Evolutionary conservation across 176 grass and related monocot species (phyloP).

Genomic region (Dactylis glomerata): DNA sequence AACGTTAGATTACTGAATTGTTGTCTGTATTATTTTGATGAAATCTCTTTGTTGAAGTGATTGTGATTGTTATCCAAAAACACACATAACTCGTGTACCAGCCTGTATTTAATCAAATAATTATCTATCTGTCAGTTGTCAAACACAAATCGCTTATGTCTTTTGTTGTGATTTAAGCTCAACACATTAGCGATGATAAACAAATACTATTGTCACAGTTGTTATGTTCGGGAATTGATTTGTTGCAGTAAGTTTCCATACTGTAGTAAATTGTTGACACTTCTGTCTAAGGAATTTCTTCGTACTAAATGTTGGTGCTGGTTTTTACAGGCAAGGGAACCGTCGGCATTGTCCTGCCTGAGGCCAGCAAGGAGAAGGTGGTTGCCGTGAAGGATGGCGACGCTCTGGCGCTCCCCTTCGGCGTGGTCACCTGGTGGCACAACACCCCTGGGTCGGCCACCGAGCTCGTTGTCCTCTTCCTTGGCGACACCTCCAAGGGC

Average conservation of each 20-base stretch:
- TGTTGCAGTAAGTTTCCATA: neutral
- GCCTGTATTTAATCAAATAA: neutral
- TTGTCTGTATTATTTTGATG: neutral
- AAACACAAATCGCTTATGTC: neutral
- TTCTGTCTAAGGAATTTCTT: neutral
- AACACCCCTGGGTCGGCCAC: conserved; percentile 37
- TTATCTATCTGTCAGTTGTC: neutral
- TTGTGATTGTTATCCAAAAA: neutral
- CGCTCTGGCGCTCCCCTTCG: conserved; percentile 74
- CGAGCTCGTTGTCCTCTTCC: conserved; percentile 69
- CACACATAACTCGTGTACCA: neutral
- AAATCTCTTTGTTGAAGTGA: neutral
- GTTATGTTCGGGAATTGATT: neutral
- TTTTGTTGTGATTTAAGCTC: neutral
- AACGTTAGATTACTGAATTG: neutral
- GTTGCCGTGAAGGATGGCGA: conserved; percentile 73
- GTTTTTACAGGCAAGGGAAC: conserved; percentile 38
- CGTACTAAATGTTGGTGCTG: neutral
- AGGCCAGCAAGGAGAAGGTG: conserved; percentile 78
- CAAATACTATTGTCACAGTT: neutral
- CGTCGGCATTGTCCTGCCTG: conserved; percentile 44
- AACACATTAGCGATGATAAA: too few relatives aligned
- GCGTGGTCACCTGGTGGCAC: conserved; percentile 80
- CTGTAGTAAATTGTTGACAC: neutral
- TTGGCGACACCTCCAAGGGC: conserved; percentile 84